phyloP scores from a whole-genome alignment of 139 green algal genomes.

The Chlorella sp. region DNA sequence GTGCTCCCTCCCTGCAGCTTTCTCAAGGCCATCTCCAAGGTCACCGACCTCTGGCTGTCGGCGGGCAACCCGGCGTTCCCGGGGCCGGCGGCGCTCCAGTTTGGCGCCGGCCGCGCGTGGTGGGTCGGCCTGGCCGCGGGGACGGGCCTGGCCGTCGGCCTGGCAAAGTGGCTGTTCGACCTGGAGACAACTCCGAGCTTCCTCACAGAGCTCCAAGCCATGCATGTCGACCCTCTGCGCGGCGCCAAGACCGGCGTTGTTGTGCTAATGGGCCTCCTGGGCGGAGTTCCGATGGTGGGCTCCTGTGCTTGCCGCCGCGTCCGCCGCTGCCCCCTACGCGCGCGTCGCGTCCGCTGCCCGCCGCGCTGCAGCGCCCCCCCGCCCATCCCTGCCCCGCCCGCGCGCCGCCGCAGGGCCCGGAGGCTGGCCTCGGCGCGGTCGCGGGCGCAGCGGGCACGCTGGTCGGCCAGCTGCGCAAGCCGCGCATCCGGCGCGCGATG shows the following conservation, averaged over 20 bases:
- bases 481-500: not conserved
- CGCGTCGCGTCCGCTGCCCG: too few species aligned
- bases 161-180: not conserved
- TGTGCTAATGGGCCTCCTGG: constrained; percentile 4
- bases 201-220: constrained; percentile 1
- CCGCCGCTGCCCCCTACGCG: not conserved
- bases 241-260: not conserved
- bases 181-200: constrained; percentile 5
- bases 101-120: not conserved
- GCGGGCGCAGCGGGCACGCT: constrained; percentile 1
- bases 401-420: too few species aligned
- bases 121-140: constrained; percentile 1
- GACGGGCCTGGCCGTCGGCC: constrained; percentile 8
- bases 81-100: not conserved
- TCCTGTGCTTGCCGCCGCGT: not conserved
- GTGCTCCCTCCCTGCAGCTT: not conserved
- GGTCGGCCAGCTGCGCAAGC: not conserved
- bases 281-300: constrained; percentile 11
- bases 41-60: not conserved
- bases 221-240: not conserved
- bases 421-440: constrained; percentile 1
- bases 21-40: constrained; percentile 4
- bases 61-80: constrained; percentile 1
- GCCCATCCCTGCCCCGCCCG: too few species aligned
- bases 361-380: too few species aligned